Evolutionary conservation across 163 green algal species (phyloP), one percentile per base, ranked within the genome.

Genomic region (Scenedesmus sp.): DNA sequence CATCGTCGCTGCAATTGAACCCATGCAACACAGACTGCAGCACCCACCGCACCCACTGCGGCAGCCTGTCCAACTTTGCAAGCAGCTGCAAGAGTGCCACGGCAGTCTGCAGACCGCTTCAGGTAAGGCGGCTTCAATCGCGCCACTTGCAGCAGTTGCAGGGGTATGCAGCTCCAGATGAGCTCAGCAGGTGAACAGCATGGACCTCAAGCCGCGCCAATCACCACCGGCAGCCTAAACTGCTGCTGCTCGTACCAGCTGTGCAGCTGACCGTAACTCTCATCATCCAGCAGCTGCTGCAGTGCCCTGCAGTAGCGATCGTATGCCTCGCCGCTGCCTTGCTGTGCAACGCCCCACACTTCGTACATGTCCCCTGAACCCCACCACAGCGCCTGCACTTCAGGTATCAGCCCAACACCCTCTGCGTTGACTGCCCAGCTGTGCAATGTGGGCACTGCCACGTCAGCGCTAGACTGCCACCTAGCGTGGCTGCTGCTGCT

Each of bases 371-470:
- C 81, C 5, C 35, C 88, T 30, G 59, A 12, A 42, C 88, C 88
- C 61, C 90, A 93, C 88, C 91, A 95, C 40, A 83, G 37, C 26
- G 87, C 68, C 4, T 88, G 65, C 6, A 89, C 40, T 12, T 79
- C 53, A 18, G 83, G 61, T 7, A 46, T 4, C 56, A 95, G 30
- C 10, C 87, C 92, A 51, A 94, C 70, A 7, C 81, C 35, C 4
- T 56, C 76, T 24, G 53, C 87, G 2, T 37, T 68, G 9, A 7
- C 51, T n/a, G 33, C n/a, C 88, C 80, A 87, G 46, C 59, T 49
- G 0, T 76, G 56, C n/a, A 87, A 26, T 2, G 22, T 84, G 1
- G 80, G 59, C 2, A 18, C 59, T n/a, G 43, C 26, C 80, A 83
- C 61, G 26, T 88, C 88, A 84, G 81, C 80, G 80, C 88, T 88